phyloP scores from a whole-genome alignment of 495 filamentous ascomycete species.

The Oleoguttula mirabilis region DNA sequence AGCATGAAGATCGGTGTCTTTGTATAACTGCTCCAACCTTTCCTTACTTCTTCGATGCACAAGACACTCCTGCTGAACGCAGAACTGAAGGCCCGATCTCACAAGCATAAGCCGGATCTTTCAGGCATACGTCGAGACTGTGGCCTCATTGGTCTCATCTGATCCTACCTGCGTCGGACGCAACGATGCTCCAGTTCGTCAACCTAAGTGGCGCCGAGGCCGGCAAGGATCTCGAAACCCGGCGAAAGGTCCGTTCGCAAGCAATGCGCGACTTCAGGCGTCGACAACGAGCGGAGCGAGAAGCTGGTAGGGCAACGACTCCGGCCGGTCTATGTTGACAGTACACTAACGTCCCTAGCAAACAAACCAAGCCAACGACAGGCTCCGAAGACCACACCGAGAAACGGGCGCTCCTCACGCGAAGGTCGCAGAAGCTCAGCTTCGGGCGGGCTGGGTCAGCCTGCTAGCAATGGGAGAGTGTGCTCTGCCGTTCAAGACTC shows the following conservation, averaged over 20 bases:
- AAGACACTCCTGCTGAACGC: no score
- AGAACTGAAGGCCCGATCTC: no score
- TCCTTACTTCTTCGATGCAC: no score
- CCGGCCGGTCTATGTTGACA: neutral
- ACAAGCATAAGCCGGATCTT: no score
- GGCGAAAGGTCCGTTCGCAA: slow-evolving; percentile 11
- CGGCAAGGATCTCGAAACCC: slow-evolving; percentile 8
- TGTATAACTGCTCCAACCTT: no score
- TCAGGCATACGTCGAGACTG: slow-evolving; percentile 1
- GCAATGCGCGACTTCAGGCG: slow-evolving; percentile 12
- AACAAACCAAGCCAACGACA: no score
- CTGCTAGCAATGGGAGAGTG: no score
- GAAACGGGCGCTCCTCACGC: neutral
- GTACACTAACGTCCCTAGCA: neutral
- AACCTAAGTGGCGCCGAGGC: slow-evolving; percentile 5
- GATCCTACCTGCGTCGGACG: neutral
- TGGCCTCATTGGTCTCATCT: neutral
- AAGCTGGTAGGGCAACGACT: neutral
- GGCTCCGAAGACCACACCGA: no score
- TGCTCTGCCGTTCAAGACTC: no score
- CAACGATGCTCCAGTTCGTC: slow-evolving; percentile 13
- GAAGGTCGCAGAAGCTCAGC: neutral
- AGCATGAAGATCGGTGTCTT: no score
- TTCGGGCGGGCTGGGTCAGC: neutral
- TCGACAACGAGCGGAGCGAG: slow-evolving; percentile 7